Percentiles rank a stretch among this genome's conserved stretches.
These are phyloP conservation scores for Fusarium chaquense DNA, from an alignment of 2,329 filamentous ascomycete genomes.

Conservation along the genomic window DNA sequence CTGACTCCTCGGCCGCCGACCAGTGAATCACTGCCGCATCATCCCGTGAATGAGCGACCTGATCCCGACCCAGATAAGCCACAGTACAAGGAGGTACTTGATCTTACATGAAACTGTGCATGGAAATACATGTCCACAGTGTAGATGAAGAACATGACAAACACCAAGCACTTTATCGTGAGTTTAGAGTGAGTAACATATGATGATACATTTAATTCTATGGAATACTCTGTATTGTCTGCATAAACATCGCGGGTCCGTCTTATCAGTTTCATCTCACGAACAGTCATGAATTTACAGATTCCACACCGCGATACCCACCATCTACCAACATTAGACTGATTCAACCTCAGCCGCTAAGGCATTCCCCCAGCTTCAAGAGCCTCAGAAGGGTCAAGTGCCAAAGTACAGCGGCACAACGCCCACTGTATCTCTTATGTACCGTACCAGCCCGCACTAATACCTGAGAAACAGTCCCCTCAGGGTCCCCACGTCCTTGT, in stretches of 20 bases:
- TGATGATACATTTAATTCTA: constrained; percentile 10
- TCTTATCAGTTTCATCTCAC: constrained; percentile 35
- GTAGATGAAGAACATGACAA: not conserved
- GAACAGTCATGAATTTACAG: constrained; percentile 33
- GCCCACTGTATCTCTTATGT: constrained; percentile 35
- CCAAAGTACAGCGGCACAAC: constrained; percentile 23
- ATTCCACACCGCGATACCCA: constrained; percentile 28
- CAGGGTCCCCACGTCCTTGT: constrained; percentile 40
- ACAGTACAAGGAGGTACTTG: constrained; percentile 38
- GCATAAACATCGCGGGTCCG: constrained; percentile 35
- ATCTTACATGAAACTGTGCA: constrained; percentile 21
- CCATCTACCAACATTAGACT: constrained; percentile 14
- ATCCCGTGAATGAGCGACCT: constrained; percentile 47
- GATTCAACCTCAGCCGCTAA: constrained; percentile 25
- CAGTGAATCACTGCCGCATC: constrained; percentile 51
- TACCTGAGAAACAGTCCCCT: constrained; percentile 12
- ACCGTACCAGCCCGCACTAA: constrained; percentile 32
- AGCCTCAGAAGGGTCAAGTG: constrained; percentile 33
- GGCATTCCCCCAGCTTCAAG: constrained; percentile 17
- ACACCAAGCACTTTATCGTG: constrained; percentile 3
- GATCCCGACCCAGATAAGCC: constrained; percentile 47
- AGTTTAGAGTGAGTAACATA: constrained; percentile 3
- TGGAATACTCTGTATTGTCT: constrained; percentile 1
- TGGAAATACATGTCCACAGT: constrained; percentile 18
- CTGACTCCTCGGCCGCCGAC: constrained; percentile 41